phyloP scores from a whole-genome alignment of 2,329 filamentous ascomycete species.

The Magnaporthiopsis rhizophila region DNA sequence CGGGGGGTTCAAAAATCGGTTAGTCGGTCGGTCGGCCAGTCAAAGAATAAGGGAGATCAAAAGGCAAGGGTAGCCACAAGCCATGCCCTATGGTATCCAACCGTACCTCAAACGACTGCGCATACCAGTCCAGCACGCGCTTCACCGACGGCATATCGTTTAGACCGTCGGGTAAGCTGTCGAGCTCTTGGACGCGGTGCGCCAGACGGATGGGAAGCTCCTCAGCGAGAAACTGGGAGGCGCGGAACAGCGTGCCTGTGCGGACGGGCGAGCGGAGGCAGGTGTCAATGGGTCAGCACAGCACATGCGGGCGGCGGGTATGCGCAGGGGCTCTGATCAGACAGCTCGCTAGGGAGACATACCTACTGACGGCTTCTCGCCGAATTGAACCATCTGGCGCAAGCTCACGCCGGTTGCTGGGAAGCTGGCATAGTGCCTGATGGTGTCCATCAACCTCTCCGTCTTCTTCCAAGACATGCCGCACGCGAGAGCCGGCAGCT shows the following conservation, averaged over 20 bases:
- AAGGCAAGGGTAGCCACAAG: neutral
- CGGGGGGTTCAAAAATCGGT: neutral
- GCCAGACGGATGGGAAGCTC: slow-evolving; percentile 94
- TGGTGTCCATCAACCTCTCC: slow-evolving; percentile 88
- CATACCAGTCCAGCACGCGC: slow-evolving; percentile 96
- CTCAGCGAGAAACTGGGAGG: slow-evolving; percentile 96
- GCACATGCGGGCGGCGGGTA: slow-evolving; percentile 3
- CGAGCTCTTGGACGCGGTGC: slow-evolving; percentile 91
- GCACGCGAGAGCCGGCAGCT: slow-evolving; percentile 17
- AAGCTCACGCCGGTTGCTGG: slow-evolving; percentile 93
- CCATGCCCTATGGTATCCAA: neutral
- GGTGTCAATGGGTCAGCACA: slow-evolving; percentile 6
- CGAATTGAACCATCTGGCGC: slow-evolving; percentile 98
- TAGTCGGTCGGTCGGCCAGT: neutral
- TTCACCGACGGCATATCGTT: slow-evolving; percentile 97
- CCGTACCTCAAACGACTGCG: slow-evolving; percentile 93
- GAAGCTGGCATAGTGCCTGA: slow-evolving; percentile 94
- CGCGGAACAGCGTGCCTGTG: slow-evolving; percentile 86
- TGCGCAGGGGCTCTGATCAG: neutral
- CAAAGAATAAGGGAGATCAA: neutral
- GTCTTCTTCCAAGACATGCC: slow-evolving; percentile 91
- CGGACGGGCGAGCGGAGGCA: slow-evolving; percentile 3
- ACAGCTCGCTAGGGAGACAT: slow-evolving; percentile 22
- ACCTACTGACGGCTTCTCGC: slow-evolving; percentile 87
- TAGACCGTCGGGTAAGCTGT: slow-evolving; percentile 85